phyloP scores from a whole-genome alignment of 805 yeast species.

The Saccharomycopsis sp. region DNA sequence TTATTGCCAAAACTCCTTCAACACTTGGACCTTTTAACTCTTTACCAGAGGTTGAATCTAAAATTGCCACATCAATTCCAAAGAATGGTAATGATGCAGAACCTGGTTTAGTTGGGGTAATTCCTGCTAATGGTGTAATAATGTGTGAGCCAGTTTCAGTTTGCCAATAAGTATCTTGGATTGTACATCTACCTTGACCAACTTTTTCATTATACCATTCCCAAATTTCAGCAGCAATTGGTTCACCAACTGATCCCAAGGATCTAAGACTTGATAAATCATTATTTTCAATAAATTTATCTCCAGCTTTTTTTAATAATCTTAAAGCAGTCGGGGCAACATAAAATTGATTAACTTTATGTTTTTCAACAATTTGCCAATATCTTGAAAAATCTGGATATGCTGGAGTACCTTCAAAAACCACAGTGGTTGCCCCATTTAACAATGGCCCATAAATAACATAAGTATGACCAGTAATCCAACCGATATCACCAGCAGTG shows the following conservation, averaged over 20 bases:
- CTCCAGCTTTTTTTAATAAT: constrained; percentile 67
- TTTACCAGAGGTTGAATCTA: constrained; percentile 66
- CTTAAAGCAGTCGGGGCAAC: constrained; percentile 82
- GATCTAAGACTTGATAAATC: constrained; percentile 57
- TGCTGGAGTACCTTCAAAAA: constrained; percentile 83
- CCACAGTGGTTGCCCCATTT: constrained; percentile 68
- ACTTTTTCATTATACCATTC: constrained; percentile 71
- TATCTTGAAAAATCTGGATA: constrained; percentile 73
- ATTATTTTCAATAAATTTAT: constrained; percentile 45
- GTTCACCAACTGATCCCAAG: constrained; percentile 80
- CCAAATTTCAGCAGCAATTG: constrained; percentile 80
- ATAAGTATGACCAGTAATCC: constrained; percentile 86
- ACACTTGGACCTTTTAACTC: constrained; percentile 60
- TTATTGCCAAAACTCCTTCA: constrained; percentile 72
- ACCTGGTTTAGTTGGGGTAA: constrained; percentile 77
- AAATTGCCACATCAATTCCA: constrained; percentile 63
- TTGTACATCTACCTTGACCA: constrained; percentile 61
- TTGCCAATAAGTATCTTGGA: constrained; percentile 84
- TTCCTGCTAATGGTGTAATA: constrained; percentile 66
- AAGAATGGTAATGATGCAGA: constrained; percentile 79
- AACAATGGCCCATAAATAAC: constrained; percentile 73
- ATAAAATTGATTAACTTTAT: constrained; percentile 68
- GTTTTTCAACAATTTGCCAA: constrained; percentile 66
- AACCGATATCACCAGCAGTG: constrained; percentile 87
- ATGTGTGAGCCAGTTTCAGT: constrained; percentile 80